A percentile compares a stretch with the other conserved stretches of the same genome.
Evolutionary conservation across 1,284 basidiomycete species (phyloP).

Genomic region (Coniferiporia weirii): DNA sequence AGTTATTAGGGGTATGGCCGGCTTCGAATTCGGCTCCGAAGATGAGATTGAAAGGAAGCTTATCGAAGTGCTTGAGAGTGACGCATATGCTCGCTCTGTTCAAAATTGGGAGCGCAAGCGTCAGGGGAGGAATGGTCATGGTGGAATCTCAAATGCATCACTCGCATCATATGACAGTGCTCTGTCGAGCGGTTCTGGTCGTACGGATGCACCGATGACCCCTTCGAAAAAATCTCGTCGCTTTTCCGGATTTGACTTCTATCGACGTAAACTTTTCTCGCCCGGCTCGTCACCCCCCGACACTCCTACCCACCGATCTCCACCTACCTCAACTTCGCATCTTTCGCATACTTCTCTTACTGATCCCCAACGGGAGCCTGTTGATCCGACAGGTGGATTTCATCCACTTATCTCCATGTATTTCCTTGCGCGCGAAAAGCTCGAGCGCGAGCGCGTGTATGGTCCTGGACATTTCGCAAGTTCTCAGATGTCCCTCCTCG

Average conservation of each 20-base stretch:
- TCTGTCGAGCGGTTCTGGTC: conserved; percentile 24
- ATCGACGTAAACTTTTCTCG: conserved; percentile 84
- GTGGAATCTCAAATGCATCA: conserved; percentile 54
- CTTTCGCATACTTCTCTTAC: conserved; percentile 41
- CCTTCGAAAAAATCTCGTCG: conserved; percentile 48
- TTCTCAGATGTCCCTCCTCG: conserved; percentile 61
- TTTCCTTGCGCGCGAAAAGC: conserved; percentile 91
- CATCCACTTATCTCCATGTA: conserved; percentile 97
- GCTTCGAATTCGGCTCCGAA: conserved; percentile 92
- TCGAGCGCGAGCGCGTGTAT: conserved; percentile 90
- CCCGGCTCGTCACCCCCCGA: conserved; percentile 54
- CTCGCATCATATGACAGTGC: conserved; percentile 56
- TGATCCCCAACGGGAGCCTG: conserved; percentile 44
- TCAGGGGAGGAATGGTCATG: conserved; percentile 42
- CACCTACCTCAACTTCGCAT: conserved; percentile 51
- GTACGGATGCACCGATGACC: conserved; percentile 33
- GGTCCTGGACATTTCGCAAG: conserved; percentile 92
- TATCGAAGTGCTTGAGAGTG: conserved; percentile 70
- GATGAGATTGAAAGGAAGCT: conserved; percentile 81
- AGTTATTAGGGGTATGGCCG: conserved; percentile 90
- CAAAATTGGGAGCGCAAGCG: conserved; percentile 75
- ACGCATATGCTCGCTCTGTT: conserved; percentile 72
- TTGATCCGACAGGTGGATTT: conserved; percentile 89
- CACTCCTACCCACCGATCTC: conserved; percentile 40
- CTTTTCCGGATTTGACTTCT: conserved; percentile 95